Conservation (phyloP, 768 basidiomycete species). For the Xerocomellus amylosporus region DNA sequence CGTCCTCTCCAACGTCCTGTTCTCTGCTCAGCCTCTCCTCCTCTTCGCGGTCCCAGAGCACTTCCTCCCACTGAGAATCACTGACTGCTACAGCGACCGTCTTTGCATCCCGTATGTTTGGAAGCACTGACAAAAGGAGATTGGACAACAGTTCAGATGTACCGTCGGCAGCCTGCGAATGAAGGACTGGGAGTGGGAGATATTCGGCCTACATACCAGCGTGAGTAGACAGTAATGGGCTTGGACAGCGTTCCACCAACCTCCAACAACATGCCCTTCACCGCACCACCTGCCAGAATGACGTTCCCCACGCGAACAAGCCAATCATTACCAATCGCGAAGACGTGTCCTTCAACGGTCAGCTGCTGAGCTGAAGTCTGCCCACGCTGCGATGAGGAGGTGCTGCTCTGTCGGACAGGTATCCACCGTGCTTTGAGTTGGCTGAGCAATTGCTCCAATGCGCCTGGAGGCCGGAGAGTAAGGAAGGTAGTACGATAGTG, state of each 20-base stretch:
- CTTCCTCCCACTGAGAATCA: constrained; percentile 78
- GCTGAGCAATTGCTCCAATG: constrained; percentile 68
- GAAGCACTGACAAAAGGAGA: constrained; percentile 70
- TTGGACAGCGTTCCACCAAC: constrained; percentile 34
- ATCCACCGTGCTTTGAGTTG: constrained; percentile 78
- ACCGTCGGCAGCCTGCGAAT: constrained; percentile 60
- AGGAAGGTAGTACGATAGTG: constrained; percentile 79
- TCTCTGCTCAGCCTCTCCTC: constrained; percentile 40
- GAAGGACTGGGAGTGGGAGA: constrained; percentile 68
- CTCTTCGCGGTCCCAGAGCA: constrained; percentile 72
- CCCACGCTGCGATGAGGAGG: constrained; percentile 40
- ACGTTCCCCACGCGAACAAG: constrained; percentile 79
- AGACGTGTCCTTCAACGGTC: constrained; percentile 71
- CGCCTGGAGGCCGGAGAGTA: constrained; percentile 69
- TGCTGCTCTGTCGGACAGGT: constrained; percentile 54
- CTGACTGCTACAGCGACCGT: constrained; percentile 77
- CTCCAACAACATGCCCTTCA: constrained; percentile 85
- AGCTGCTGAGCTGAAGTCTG: constrained; percentile 60
- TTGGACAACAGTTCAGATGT: constrained; percentile 74
- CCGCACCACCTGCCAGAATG: constrained; percentile 65
- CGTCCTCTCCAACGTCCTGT: constrained; percentile 19
- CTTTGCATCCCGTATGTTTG: constrained; percentile 68
- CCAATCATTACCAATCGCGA: constrained; percentile 78
- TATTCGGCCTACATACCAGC: constrained; percentile 65
- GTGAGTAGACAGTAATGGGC: constrained; percentile 3